Base-by-base conservation (phyloP, 371 early-diverging fungal genomes). In the Parasitella parasitica region DNA sequence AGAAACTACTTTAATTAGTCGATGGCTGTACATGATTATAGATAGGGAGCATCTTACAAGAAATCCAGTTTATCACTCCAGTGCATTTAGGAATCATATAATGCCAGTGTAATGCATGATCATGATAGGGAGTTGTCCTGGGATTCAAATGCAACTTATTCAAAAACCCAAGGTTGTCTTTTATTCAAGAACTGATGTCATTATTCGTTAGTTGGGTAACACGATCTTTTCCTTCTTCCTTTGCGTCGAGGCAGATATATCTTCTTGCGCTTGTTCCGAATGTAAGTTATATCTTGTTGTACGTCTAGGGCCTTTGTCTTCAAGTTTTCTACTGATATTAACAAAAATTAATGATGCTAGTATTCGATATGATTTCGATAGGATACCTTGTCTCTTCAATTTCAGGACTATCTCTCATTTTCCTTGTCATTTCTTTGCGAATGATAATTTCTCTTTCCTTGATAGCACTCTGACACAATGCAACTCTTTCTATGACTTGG, bases 401-500 rank as follows among this genome's bases (percentile, higher is more conserved):
- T 20, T 43, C 43, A 36, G 15, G 15, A 9, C 8, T 11, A 1
- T 20, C 22, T 20, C 16, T n/a, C 16, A 20, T 20, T 20, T 43
- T 43, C 43, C 22, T 43, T 8, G 22, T 20, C 12, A 64, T 59
- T 6, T n/a, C 65, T 11, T 54, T n/a, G 2, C 46, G 27, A 16
- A 67, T 67, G 1, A 58, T 6, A 7, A 24, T 32, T 34, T 54
- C 34, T 35, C 69, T 12, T 24, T 57, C 41, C 30, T 24, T 34
- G 0, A 13, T 35, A 22, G 38, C 36, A 8, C 54, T 38, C n/a
- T 61, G 38, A 15, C 54, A 59, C 0, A 28, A n/a, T 9, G 53
- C 24, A 3, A 70, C 43, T 13, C 26, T 52, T 18, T 63, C 63
- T 13, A 64, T 62, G 0, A 68, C 70, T 48, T 70, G 57, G 26